These are phyloP conservation scores for Brasilioporus rufonigricans DNA, from an alignment of 768 basidiomycete species.

Conservation along the genomic window DNA sequence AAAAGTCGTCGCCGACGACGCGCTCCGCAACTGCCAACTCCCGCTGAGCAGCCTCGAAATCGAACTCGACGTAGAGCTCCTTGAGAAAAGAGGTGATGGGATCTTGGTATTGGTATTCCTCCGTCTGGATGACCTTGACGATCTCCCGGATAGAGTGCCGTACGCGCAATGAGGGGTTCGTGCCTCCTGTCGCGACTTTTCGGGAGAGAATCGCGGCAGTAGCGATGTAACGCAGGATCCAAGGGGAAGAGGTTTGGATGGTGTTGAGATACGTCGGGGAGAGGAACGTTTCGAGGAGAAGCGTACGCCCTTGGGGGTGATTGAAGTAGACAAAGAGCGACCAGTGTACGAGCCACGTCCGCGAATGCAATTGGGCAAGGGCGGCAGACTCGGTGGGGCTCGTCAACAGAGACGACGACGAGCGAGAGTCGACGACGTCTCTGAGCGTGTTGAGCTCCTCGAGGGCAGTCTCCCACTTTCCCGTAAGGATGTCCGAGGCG, in stretches of 20 bases:
- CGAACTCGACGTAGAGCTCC: slow-evolving; percentile 93
- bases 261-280: slow-evolving; percentile 97
- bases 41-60: slow-evolving; percentile 92
- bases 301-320: slow-evolving; percentile 85
- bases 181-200: slow-evolving; percentile 55
- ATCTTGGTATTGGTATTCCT: slow-evolving; percentile 95
- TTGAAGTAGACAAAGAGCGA: slow-evolving; percentile 98
- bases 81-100: slow-evolving; percentile 91
- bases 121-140: slow-evolving; percentile 90
- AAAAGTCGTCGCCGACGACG: slow-evolving; percentile 91
- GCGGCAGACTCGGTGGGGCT: slow-evolving; percentile 60
- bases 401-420: slow-evolving; percentile 48
- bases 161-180: slow-evolving; percentile 63
- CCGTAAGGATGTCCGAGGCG: slow-evolving; percentile 92
- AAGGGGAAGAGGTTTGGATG: slow-evolving; percentile 93
- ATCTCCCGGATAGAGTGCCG: slow-evolving; percentile 88
- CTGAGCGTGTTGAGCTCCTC: slow-evolving; percentile 95
- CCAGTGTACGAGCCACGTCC: slow-evolving; percentile 98
- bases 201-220: slow-evolving; percentile 91
- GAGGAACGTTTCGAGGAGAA: slow-evolving; percentile 95
- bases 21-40: slow-evolving; percentile 74
- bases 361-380: slow-evolving; percentile 84
- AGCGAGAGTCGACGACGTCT: slow-evolving; percentile 83
- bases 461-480: slow-evolving; percentile 92
- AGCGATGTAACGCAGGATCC: slow-evolving; percentile 93